Percentiles rank a stretch among this genome's conserved stretches.
phyloP scores from a whole-genome alignment of 2,329 filamentous ascomycete species.

The Harringtonia aguacate region DNA sequence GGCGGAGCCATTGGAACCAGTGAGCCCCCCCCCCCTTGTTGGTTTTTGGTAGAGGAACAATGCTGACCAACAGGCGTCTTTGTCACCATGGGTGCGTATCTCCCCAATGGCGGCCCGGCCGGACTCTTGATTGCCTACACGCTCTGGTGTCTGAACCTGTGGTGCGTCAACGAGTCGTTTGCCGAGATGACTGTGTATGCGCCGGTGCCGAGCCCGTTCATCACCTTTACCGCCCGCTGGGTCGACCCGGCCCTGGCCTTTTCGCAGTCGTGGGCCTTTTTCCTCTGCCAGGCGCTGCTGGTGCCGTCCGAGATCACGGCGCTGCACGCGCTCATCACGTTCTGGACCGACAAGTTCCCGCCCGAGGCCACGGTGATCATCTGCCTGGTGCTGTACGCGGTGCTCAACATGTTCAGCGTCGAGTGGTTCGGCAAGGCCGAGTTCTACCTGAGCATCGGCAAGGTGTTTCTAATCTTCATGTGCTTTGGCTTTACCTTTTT shows the following conservation, averaged over 20 bases:
- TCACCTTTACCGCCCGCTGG: conserved; percentile 44
- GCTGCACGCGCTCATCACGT: conserved; percentile 44
- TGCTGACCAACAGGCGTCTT: conserved; percentile 24
- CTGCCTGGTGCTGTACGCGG: not conserved
- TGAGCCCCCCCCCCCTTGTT: not conserved
- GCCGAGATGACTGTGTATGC: conserved; percentile 70
- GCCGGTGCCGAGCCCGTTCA: conserved; percentile 68
- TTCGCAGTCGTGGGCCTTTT: conserved; percentile 38
- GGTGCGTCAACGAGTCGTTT: conserved; percentile 43
- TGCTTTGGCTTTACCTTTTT: conserved; percentile 37
- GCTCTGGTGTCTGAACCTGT: conserved; percentile 44
- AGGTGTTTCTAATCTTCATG: conserved; percentile 36
- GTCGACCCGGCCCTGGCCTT: conserved; percentile 34
- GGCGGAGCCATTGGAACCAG: conserved; percentile 51
- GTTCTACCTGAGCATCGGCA: conserved; percentile 19
- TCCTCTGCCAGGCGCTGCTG: conserved; percentile 39
- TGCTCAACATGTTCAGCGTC: conserved; percentile 2
- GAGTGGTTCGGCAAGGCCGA: conserved; percentile 8
- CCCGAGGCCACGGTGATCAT: conserved; percentile 23
- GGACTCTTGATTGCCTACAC: conserved; percentile 48
- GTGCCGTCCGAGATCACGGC: conserved; percentile 36
- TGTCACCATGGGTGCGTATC: conserved; percentile 45
- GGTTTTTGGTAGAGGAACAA: not conserved
- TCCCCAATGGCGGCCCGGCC: conserved; percentile 49
- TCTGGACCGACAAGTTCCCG: conserved; percentile 31